phyloP scores from a whole-genome alignment of 768 basidiomycete species.

The Dacryopinax spathularia region DNA sequence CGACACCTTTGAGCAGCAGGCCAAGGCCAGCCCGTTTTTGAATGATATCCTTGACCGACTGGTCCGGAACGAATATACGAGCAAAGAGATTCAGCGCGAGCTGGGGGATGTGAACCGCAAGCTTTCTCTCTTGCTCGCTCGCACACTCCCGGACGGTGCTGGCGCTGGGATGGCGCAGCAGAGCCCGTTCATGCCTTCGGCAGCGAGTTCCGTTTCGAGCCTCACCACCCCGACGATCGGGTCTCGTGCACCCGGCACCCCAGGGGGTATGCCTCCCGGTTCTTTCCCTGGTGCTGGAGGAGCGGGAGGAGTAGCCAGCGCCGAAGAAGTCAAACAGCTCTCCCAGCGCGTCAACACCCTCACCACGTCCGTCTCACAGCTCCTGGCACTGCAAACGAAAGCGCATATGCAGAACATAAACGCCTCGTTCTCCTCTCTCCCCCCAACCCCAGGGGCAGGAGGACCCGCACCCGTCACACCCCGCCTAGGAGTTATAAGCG shows the following conservation, averaged over 20 bases:
- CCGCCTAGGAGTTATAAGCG: background rate
- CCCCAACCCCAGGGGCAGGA: background rate
- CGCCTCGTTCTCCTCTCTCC: constrained; percentile 3
- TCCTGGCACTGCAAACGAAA: constrained; percentile 68
- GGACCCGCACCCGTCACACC: background rate
- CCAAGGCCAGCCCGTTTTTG: constrained; percentile 61
- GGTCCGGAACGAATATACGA: constrained; percentile 50
- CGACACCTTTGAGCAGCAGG: constrained; percentile 49
- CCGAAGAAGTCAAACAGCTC: constrained; percentile 42
- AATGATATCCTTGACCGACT: constrained; percentile 65
- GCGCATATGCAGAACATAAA: constrained; percentile 11
- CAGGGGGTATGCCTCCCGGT: background rate
- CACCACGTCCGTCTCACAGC: constrained; percentile 72
- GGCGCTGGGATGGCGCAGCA: background rate
- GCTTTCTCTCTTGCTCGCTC: constrained; percentile 60
- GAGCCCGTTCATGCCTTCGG: constrained; percentile 1
- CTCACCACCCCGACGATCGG: constrained; percentile 9
- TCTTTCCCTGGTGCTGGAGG: background rate
- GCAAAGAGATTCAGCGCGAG: constrained; percentile 59
- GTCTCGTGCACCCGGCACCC: background rate
- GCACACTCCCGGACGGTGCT: constrained; percentile 24
- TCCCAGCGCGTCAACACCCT: constrained; percentile 63
- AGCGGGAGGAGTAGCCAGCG: constrained; percentile 15
- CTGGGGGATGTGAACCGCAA: constrained; percentile 62
- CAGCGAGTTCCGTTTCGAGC: background rate